Percentiles rank a stretch among this genome's conserved stretches.
These are phyloP conservation scores for Alternaria gansuensis DNA, from an alignment of 2,329 filamentous ascomycete species.

Conservation along the genomic window DNA sequence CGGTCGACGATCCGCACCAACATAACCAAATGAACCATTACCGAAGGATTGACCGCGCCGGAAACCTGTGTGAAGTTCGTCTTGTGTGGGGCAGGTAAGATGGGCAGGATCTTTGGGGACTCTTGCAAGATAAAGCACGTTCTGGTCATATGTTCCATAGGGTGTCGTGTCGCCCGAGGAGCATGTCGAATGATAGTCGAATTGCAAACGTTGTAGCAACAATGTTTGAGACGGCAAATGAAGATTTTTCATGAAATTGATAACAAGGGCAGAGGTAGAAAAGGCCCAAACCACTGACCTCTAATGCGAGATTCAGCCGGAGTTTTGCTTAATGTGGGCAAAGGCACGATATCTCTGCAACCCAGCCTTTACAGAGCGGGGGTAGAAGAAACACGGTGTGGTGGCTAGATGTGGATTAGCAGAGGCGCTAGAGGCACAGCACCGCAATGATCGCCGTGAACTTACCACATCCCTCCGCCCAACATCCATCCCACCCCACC, in stretches of 20 bases:
- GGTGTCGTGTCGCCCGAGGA: too few relatives aligned
- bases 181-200: too few relatives aligned
- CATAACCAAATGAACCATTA: neutral
- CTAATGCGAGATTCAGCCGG: too few relatives aligned
- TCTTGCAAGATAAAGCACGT: neutral
- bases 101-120: neutral
- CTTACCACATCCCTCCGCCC: neutral
- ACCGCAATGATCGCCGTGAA: neutral
- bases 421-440: neutral
- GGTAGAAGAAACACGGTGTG: neutral
- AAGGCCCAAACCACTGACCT: too few relatives aligned
- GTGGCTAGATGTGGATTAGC: neutral
- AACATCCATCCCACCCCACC: neutral
- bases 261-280: too few relatives aligned
- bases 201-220: too few relatives aligned
- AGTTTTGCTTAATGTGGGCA: neutral
- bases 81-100: neutral
- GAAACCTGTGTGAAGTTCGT: neutral
- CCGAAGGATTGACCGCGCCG: neutral
- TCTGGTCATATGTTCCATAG: neutral
- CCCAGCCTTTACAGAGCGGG: neutral
- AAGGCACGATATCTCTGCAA: neutral
- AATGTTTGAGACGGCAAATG: too few relatives aligned
- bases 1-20: neutral
- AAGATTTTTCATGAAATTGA: too few relatives aligned